These are phyloP conservation scores for Arthrobotrys sphaeroides DNA, from an alignment of 2,329 filamentous ascomycete genomes.

Conservation along the genomic window DNA sequence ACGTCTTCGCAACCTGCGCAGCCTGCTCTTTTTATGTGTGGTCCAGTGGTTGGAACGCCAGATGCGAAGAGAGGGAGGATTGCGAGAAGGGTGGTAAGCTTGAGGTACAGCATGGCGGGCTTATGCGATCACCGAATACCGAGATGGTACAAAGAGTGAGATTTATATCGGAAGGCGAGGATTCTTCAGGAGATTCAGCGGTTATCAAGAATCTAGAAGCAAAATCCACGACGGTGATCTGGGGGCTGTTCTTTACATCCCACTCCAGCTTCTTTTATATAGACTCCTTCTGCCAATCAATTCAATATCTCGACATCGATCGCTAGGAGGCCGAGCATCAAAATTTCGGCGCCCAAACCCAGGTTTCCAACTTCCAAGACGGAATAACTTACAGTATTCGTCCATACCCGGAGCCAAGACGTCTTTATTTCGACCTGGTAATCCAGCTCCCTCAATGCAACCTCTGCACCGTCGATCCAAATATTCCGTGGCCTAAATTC, in stretches of 20 bases:
- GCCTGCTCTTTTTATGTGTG: constrained; percentile 15
- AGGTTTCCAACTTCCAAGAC: constrained; percentile 29
- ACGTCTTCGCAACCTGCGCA: constrained; percentile 45
- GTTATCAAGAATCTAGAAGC: too few relatives aligned
- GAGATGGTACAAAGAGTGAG: background rate
- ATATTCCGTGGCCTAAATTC: constrained; percentile 38
- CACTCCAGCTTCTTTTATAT: constrained; percentile 24
- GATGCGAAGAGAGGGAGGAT: constrained; percentile 17
- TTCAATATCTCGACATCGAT: background rate
- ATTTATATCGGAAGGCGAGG: background rate
- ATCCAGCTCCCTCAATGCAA: background rate
- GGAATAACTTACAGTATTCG: constrained; percentile 25
- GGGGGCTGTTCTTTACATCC: background rate
- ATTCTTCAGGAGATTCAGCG: background rate
- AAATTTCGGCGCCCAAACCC: background rate
- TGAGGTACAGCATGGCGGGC: constrained; percentile 22
- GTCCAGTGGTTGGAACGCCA: constrained; percentile 6
- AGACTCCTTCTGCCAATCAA: background rate
- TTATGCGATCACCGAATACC: too few relatives aligned
- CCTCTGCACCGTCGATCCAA: background rate
- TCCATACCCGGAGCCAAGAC: constrained; percentile 23
- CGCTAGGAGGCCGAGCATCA: background rate
- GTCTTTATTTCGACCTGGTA: background rate
- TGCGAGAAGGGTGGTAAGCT: constrained; percentile 16
- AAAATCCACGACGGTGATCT: background rate